A percentile compares a stretch with the other conserved stretches of the same genome.
These are phyloP conservation scores for Globisporangium barbulae DNA, from an alignment of 352 stramenopile species.

Conservation along the genomic window DNA sequence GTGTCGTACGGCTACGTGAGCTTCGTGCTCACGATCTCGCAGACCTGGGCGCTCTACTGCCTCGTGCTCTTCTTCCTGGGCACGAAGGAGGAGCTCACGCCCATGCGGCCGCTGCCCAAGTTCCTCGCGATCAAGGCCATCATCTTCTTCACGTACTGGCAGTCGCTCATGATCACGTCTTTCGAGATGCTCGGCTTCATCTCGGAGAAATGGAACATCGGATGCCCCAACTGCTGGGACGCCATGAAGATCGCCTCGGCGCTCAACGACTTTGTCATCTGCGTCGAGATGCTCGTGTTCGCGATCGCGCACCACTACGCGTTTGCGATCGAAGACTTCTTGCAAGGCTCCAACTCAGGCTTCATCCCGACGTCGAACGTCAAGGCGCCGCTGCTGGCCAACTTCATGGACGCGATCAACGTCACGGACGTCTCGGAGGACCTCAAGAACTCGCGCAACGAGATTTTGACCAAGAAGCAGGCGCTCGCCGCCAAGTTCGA, in stretches of 20 bases:
- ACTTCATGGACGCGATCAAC: constrained; percentile 90
- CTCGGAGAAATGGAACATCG: constrained; percentile 80
- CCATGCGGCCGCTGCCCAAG: constrained; percentile 90
- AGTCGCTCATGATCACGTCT: constrained; percentile 89
- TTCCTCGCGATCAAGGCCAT: constrained; percentile 94
- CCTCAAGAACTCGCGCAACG: constrained; percentile 78
- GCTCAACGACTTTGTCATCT: constrained; percentile 94
- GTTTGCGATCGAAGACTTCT: constrained; percentile 91
- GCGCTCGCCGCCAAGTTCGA: constrained; percentile 83
- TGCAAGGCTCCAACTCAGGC: constrained; percentile 32
- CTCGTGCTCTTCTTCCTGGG: constrained; percentile 93
- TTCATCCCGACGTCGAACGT: constrained; percentile 68
- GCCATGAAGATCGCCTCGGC: constrained; percentile 86
- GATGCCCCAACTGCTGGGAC: constrained; percentile 80
- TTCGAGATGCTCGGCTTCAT: constrained; percentile 87
- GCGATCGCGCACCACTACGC: constrained; percentile 91
- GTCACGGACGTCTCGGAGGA: constrained; percentile 86
- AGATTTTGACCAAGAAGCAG: constrained; percentile 90
- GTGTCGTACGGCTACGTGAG: constrained; percentile 88
- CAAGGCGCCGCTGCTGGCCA: constrained; percentile 80
- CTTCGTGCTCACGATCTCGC: constrained; percentile 87
- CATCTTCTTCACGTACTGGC: constrained; percentile 96
- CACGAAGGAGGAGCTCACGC: constrained; percentile 87
- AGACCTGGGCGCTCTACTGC: constrained; percentile 93
- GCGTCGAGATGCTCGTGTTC: constrained; percentile 93